Percentiles rank a stretch among this genome's conserved stretches.
These are phyloP conservation scores for Pythium brassicae DNA, from an alignment of 352 stramenopile genomes.

Conservation along the genomic window DNA sequence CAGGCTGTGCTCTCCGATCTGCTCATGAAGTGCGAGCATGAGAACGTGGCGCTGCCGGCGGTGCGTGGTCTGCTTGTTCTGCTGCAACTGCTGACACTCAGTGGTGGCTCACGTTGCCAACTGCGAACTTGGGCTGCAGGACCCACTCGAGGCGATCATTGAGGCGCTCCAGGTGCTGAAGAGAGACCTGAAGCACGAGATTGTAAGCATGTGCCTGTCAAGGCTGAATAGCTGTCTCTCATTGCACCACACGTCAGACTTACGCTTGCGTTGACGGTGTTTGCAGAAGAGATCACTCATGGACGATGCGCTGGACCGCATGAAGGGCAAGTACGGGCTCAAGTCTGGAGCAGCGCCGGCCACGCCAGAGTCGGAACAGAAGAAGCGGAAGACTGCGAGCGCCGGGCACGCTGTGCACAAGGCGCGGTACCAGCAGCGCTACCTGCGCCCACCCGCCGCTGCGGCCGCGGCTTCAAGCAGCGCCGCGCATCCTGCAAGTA, in stretches of 20 bases:
- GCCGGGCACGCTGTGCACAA: not conserved
- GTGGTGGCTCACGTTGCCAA: not conserved
- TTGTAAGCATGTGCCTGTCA: constrained; percentile 20
- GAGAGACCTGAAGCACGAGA: constrained; percentile 29
- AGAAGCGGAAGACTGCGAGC: not conserved
- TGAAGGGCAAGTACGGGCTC: constrained; percentile 27
- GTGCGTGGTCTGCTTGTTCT: constrained; percentile 9
- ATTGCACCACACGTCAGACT: not conserved
- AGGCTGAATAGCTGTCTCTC: too few species aligned
- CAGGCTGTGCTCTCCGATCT: constrained; percentile 55
- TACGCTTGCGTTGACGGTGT: not conserved
- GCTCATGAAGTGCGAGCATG: constrained; percentile 58
- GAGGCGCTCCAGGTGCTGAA: constrained; percentile 35
- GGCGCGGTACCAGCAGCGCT: constrained; percentile 15
- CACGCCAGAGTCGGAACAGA: not conserved
- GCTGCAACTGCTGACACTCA: too few species aligned
- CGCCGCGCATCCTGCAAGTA: not conserved
- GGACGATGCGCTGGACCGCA: constrained; percentile 33
- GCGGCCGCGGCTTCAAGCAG: not conserved
- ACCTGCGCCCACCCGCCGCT: not conserved
- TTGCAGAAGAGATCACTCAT: constrained; percentile 27
- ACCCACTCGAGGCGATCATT: constrained; percentile 37
- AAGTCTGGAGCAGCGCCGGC: constrained; percentile 7
- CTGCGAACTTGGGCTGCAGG: constrained; percentile 9
- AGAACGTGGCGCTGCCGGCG: constrained; percentile 34